A percentile compares a stretch with the other conserved stretches of the same genome.
phyloP scores from a whole-genome alignment of 495 filamentous ascomycete genomes.

The Trichoderma erinaceum region DNA sequence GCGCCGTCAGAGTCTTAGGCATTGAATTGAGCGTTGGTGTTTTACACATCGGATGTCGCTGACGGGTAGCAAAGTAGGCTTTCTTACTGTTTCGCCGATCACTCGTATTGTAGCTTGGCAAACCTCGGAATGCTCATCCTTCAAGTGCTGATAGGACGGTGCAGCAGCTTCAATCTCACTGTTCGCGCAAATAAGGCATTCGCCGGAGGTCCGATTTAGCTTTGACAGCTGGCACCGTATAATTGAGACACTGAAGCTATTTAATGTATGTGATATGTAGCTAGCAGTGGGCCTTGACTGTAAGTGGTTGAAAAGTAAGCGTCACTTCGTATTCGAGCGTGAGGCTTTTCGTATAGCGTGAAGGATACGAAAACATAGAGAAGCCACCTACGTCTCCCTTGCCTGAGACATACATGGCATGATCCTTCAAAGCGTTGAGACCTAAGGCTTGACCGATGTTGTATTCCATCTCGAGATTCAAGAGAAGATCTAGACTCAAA shows the following conservation, averaged over 20 bases:
- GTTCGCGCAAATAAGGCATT: neutral
- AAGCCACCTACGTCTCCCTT: slow-evolving; percentile 11
- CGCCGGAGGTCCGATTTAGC: neutral
- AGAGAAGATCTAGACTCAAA: neutral
- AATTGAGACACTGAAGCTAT: slow-evolving; percentile 7
- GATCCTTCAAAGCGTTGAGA: neutral
- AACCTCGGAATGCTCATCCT: neutral
- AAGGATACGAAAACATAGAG: neutral
- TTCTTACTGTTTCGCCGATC: neutral
- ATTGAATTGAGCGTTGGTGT: too few relatives aligned
- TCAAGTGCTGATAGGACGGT: neutral
- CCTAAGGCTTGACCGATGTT: slow-evolving; percentile 10
- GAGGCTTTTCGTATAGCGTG: slow-evolving; percentile 4
- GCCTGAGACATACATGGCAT: neutral
- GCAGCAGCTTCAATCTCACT: neutral
- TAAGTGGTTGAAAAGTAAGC: slow-evolving; percentile 8
- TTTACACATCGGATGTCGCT: neutral
- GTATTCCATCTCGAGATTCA: neutral
- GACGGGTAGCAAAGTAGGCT: neutral
- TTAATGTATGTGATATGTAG: neutral
- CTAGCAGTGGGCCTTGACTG: neutral
- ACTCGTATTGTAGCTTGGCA: neutral
- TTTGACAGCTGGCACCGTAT: neutral
- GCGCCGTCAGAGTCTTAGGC: too few relatives aligned
- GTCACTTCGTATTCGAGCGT: slow-evolving; percentile 3